Evolutionary conservation across 2,329 filamentous ascomycete genomes (phyloP).

Genomic region (Xylogone sp.): DNA sequence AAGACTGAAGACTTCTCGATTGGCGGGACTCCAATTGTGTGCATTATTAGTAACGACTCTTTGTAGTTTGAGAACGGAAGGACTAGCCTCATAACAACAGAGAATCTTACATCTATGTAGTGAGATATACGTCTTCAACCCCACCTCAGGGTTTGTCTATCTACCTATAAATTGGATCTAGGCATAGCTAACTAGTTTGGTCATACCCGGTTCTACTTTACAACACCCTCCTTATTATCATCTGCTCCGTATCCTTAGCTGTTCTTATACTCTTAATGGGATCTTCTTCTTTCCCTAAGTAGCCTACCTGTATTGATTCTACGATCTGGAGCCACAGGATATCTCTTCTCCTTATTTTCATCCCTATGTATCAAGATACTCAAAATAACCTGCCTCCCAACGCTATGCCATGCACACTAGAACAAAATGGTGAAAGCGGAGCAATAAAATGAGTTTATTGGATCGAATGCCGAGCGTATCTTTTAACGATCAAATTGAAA

Average conservation of each 20-base stretch:
- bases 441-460: neutral
- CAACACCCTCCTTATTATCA: too few relatives aligned
- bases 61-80: too few relatives aligned
- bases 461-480: neutral
- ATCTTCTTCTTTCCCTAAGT: neutral
- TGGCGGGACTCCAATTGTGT: too few relatives aligned
- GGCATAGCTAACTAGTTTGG: too few relatives aligned
- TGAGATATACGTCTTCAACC: too few relatives aligned
- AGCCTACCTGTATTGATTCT: neutral
- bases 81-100: too few relatives aligned
- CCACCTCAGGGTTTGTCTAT: too few relatives aligned
- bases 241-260: constrained; percentile 3
- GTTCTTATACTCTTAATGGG: neutral
- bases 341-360: neutral
- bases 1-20: too few relatives aligned
- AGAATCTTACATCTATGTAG: too few relatives aligned
- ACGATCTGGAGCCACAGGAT: neutral
- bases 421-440: neutral
- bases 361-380: neutral
- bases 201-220: too few relatives aligned
- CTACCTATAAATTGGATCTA: too few relatives aligned
- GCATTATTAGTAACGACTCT: too few relatives aligned
- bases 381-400: neutral
- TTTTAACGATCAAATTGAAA: constrained; percentile 65
- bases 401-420: neutral